Base-by-base conservation (phyloP, 495 filamentous ascomycete genomes). In the Penicillium soppii region DNA sequence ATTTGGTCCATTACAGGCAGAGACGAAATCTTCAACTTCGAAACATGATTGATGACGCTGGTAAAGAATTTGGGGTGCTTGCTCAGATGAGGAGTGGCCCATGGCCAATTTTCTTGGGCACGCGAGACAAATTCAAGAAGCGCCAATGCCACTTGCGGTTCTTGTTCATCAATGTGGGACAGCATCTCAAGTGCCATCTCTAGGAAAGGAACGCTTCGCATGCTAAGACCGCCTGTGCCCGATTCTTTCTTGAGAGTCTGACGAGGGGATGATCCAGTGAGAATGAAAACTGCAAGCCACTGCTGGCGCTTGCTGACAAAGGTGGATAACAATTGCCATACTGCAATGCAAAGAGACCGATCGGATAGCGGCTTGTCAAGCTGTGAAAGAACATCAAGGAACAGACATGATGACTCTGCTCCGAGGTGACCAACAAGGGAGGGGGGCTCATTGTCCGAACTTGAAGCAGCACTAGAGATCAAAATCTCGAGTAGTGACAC, bases 231-330 rank as follows among this genome's bases (percentile, higher is more conserved):
- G 23, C 62, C 67, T 40, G 59, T 55, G n/a, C 61, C 61, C 50
- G 76, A 75, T 20, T 58, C 66, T 25, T 82, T 78, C 50, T 83
- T 86, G 55, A 90, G 65, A 1, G 84, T 81, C 41, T 92, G 82
- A 43, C 84, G 81, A 13, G 94, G 89, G 1, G 89, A 89, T 52
- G 84, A 85, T 20, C 94, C 94, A 4, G 92, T 96, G 21, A 97
- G 83, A 42, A 97, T 79, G 61, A 90, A 92, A 37, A 95, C 90
- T 0, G 92, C 85, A 72, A 99, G 86, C 86, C 95, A 97, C 61
- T 95, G 91, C 56, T 99, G 94, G 46, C 90, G 85, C 61, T 89
- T 91, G 59, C 89, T 88, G 39, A 97, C 80, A 39, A 96, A 82
- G n/a, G 84, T 85, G 22, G 92, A 87, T 26, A 97, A 82, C 48